A percentile compares a stretch with the other conserved stretches of the same genome.
These are phyloP conservation scores for Melanopsichium pennsylvanicum DNA, from an alignment of 1,284 basidiomycete species.

Conservation along the genomic window DNA sequence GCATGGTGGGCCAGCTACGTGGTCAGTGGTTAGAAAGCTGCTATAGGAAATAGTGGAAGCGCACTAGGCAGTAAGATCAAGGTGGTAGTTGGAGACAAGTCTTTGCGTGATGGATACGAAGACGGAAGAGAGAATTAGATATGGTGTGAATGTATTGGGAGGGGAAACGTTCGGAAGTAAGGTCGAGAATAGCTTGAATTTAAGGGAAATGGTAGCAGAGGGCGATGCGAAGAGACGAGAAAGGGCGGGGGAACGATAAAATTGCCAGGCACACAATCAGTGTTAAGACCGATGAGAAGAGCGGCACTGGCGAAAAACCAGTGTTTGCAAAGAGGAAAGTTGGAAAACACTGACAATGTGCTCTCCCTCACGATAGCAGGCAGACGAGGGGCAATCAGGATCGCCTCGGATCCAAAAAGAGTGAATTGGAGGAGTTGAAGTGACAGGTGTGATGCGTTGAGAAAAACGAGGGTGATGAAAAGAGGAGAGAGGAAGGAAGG, in stretches of 20 bases:
- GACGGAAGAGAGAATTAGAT: background rate
- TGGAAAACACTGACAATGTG: too few relatives aligned
- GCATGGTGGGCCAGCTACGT: conserved; percentile 52
- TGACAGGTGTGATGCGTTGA: background rate
- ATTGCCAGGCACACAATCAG: conserved; percentile 1
- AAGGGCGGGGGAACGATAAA: background rate
- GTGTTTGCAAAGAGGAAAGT: too few relatives aligned
- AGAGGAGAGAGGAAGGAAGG: background rate
- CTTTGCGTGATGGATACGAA: background rate
- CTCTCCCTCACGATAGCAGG: too few relatives aligned
- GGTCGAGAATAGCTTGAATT: background rate
- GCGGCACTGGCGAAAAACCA: too few relatives aligned
- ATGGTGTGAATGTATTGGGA: background rate
- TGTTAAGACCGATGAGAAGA: too few relatives aligned
- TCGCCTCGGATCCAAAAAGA: too few relatives aligned
- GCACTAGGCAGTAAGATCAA: conserved; percentile 23
- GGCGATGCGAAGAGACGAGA: conserved; percentile 9
- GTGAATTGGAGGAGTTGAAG: too few relatives aligned
- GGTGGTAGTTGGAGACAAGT: too few relatives aligned
- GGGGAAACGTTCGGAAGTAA: background rate
- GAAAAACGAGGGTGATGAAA: background rate
- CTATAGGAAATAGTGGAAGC: conserved; percentile 43
- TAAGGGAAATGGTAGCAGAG: conserved; percentile 17
- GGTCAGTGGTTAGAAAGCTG: conserved; percentile 39
- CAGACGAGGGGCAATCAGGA: background rate